Percentiles rank a stretch among this genome's conserved stretches.
These are phyloP conservation scores for Taxawa tesnikishii DNA, from an alignment of 2,329 filamentous ascomycete species.

Conservation along the genomic window DNA sequence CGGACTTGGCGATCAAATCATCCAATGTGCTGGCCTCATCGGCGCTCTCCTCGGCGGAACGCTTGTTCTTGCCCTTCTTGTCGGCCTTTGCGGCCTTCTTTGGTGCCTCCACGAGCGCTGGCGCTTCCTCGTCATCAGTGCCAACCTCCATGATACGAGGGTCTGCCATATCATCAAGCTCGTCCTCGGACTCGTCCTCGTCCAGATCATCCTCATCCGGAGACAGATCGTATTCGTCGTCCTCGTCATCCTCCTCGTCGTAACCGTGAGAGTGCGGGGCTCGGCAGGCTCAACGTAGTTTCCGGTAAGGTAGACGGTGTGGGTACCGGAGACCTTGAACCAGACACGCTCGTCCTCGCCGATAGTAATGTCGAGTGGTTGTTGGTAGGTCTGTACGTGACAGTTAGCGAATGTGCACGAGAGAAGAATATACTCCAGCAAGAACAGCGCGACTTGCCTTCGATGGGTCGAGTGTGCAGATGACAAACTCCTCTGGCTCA, in stretches of 20 bases:
- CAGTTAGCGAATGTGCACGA: constrained; percentile 15
- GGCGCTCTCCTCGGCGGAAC: constrained; percentile 56
- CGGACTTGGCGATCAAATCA: constrained; percentile 67
- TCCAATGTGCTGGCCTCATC: constrained; percentile 57
- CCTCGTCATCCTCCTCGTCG: constrained; percentile 43
- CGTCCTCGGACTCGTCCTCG: constrained; percentile 40
- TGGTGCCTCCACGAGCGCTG: constrained; percentile 35
- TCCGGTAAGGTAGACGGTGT: constrained; percentile 84
- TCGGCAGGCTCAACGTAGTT: constrained; percentile 78
- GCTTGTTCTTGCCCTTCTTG: constrained; percentile 83
- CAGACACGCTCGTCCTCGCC: constrained; percentile 79
- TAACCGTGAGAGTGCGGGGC: constrained; percentile 45
- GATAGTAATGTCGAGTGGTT: constrained; percentile 86
- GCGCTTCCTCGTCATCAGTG: constrained; percentile 61
- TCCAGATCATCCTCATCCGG: constrained; percentile 67
- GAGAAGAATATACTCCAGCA: constrained; percentile 1
- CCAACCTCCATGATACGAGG: constrained; percentile 72
- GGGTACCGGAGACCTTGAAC: constrained; percentile 83
- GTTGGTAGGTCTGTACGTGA: constrained; percentile 71
- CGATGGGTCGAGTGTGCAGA: constrained; percentile 91
- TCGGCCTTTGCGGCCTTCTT: constrained; percentile 22
- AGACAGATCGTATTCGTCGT: constrained; percentile 59
- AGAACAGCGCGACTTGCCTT: constrained; percentile 48
- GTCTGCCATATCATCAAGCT: constrained; percentile 52
- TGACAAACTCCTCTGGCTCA: constrained; percentile 76